Evolutionary conservation across 495 filamentous ascomycete genomes (phyloP).

Genomic region (Entonaema liquescens): DNA sequence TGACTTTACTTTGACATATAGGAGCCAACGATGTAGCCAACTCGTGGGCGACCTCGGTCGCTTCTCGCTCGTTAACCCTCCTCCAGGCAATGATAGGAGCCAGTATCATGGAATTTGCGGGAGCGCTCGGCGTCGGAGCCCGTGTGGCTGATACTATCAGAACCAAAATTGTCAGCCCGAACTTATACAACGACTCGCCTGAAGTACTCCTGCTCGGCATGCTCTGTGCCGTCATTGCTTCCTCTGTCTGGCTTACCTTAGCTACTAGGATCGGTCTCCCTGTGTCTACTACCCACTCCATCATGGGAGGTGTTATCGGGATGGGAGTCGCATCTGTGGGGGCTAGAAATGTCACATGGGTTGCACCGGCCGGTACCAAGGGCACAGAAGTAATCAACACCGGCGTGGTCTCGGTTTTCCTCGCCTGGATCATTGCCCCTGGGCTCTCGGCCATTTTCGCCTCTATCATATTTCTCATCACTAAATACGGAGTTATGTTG

Average conservation of each 20-base stretch:
- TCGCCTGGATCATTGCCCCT: constrained; percentile 70
- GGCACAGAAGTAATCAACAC: constrained; percentile 60
- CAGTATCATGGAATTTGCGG: constrained; percentile 72
- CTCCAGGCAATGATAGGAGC: constrained; percentile 73
- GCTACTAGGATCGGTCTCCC: constrained; percentile 65
- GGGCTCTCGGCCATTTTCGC: constrained; percentile 65
- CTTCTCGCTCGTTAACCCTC: constrained; percentile 72
- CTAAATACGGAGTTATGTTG: constrained; percentile 70
- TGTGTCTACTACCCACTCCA: constrained; percentile 72
- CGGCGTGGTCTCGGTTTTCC: constrained; percentile 67
- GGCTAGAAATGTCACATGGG: constrained; percentile 63
- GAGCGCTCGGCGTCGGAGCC: constrained; percentile 69
- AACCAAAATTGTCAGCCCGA: constrained; percentile 66
- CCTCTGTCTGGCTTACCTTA: constrained; percentile 66
- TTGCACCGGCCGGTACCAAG: constrained; percentile 54
- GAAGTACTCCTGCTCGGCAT: constrained; percentile 69
- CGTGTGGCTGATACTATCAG: constrained; percentile 74
- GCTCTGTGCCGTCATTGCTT: constrained; percentile 67
- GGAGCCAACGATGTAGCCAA: constrained; percentile 80
- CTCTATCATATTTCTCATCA: constrained; percentile 67
- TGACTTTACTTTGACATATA: neutral
- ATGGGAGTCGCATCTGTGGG: constrained; percentile 69
- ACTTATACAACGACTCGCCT: constrained; percentile 61
- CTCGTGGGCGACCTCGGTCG: constrained; percentile 75
- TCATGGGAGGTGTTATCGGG: constrained; percentile 69